phyloP scores from a whole-genome alignment of 2,329 filamentous ascomycete genomes.

The Graphium sp. region DNA sequence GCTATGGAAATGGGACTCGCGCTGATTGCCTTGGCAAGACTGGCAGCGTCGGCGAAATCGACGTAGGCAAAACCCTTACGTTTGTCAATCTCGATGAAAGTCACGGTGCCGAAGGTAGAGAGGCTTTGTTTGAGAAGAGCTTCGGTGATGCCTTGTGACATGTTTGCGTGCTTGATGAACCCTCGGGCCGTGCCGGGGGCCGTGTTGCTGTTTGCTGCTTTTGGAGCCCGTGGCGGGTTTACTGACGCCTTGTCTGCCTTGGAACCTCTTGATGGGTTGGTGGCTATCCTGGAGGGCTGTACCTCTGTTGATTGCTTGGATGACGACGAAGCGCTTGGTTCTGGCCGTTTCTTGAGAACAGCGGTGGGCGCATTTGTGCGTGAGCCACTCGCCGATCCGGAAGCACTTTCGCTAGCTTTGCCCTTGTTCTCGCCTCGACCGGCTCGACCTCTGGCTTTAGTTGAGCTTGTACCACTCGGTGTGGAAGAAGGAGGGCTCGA shows the following conservation, averaged over 20 bases:
- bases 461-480: too few species aligned
- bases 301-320: slow-evolving; percentile 2
- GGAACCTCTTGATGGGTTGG: slow-evolving; percentile 10
- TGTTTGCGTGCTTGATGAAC: slow-evolving; percentile 70
- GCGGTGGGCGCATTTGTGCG: slow-evolving; percentile 12
- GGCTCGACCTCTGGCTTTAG: too few species aligned
- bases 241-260: slow-evolving; percentile 6
- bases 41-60: slow-evolving; percentile 61
- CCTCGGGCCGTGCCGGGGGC: slow-evolving; percentile 40
- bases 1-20: slow-evolving; percentile 71
- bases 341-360: slow-evolving; percentile 24
- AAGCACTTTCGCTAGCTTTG: slow-evolving; percentile 17
- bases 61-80: slow-evolving; percentile 91
- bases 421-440: slow-evolving; percentile 17
- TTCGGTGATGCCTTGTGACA: slow-evolving; percentile 84
- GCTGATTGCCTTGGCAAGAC: slow-evolving; percentile 61
- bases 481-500: slow-evolving; percentile 4
- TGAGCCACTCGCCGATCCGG: slow-evolving; percentile 6
- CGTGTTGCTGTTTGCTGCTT: slow-evolving; percentile 15
- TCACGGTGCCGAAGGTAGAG: slow-evolving; percentile 54
- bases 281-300: slow-evolving; percentile 7
- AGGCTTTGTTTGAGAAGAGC: slow-evolving; percentile 59
- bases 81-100: slow-evolving; percentile 79
- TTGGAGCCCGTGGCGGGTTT: slow-evolving; percentile 10
- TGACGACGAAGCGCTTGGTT: slow-evolving; percentile 8